Base-by-base conservation (phyloP, 306 rosid genomes). In the Casuarina cunninghamiana region DNA sequence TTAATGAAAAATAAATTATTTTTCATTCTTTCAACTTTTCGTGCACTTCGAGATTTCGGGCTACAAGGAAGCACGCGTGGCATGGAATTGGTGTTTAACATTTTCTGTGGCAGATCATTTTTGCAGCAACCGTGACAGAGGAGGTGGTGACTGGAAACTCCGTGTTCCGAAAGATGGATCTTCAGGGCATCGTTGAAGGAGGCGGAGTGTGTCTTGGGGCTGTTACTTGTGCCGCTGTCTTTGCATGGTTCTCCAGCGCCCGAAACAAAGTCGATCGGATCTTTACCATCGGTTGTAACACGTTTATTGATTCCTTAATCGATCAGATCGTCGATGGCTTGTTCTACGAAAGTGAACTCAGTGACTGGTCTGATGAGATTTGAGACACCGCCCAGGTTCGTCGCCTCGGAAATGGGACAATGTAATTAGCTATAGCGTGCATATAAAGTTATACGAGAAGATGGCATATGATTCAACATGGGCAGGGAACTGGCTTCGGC, bases 261-360 rank as follows among this genome's bases (percentile, higher is more conserved):
- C 79, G 99, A 35, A 84, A 50, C 81, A 85, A 83, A 78, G 97
- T 95, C 12, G 94, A 95, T 43, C 68, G 84, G 75, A 85, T 95
- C 76, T 93, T 95, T 83, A 85, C 85, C 19, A 5, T 87, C 8
- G 74, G 89, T 38, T 95, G 91, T 83, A 95, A 84, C 78, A 48
- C 93, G 3, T 87, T 95, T 80, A 88, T 95, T 8, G 97, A 95
- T 79, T 80, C 93, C 16, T 75, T 93, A 0, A 88, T 95, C 62
- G 97, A 95, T 44, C 97, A 95, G 80, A 88, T 95, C 43, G 89
- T 95, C 0, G 97, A 95, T 51, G 97, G 99, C 38, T 80, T 95
- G 65, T 95, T 95, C 88, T 93, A 88, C 50, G 98, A 89, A 45
- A 66, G 42, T 37, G 90, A 86, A 1, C 73, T 78, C 46, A 71